These are phyloP conservation scores for Microdochium trichocladiopsis DNA, from an alignment of 2,329 filamentous ascomycete species.

Conservation along the genomic window DNA sequence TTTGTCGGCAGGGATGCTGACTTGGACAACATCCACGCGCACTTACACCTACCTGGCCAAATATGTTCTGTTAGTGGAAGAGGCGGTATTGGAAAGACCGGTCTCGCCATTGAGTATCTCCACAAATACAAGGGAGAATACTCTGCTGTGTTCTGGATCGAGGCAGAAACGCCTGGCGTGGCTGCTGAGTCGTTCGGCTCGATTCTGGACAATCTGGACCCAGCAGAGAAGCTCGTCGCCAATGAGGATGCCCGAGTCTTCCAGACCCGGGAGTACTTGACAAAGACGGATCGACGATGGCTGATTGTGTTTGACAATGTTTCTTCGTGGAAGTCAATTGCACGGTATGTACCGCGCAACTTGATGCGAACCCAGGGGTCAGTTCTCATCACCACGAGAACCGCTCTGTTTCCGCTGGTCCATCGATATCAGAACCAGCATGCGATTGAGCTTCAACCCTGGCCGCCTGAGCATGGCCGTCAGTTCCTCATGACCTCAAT, in stretches of 20 bases:
- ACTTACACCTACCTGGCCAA: neutral
- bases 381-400: neutral
- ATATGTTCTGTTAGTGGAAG: neutral
- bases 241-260: neutral
- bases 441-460: constrained; percentile 8
- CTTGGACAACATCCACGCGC: neutral
- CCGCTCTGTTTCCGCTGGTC: neutral
- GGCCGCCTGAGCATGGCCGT: constrained; percentile 2
- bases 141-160: neutral
- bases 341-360: neutral
- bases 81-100: neutral
- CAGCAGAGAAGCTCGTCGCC: neutral
- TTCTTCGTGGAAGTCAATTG: neutral
- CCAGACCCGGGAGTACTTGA: neutral
- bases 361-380: neutral
- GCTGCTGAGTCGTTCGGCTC: neutral
- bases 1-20: constrained; percentile 7
- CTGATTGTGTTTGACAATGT: neutral
- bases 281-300: neutral
- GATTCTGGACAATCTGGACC: neutral
- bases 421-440: neutral
- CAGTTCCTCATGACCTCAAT: neutral
- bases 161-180: neutral
- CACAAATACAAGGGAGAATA: neutral
- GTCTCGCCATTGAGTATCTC: neutral